Evolutionary conservation across 2,329 filamentous ascomycete species (phyloP), one percentile per base, ranked within the genome.

Genomic region (Gaeumannomyces tritici): DNA sequence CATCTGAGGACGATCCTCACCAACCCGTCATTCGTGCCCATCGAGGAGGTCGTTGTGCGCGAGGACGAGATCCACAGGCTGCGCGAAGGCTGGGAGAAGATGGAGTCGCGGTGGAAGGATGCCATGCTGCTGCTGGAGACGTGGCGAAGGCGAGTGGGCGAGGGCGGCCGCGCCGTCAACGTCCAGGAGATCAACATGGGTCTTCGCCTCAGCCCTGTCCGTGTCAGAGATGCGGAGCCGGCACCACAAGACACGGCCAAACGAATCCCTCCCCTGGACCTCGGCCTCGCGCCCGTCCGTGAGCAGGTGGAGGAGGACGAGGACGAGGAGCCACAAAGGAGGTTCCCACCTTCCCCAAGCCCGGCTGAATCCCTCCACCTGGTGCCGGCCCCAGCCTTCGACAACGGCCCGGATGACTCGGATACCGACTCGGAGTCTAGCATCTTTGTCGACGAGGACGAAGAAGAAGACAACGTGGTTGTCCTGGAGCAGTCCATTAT

Each of bases 1-100:
- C 91, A 96, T 70, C 83, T 99, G 66, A 85, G 89, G 66, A 89
- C 83, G 2, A 84, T 99, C 51, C 80, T 99, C 57, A 97, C 92
- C 11, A 98, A 98, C 70, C 95, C 95, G 1, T 96, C 93, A 2
- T 99, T 98, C 72, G 95, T 97, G 18, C 90, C 93, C 0, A 85
- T 98, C 27, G 95, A 98, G 69, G 95, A 98, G 73, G 91, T 99
- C 2, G 88, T 96, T 70, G 77, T 92, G n/a, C 86, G 93, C 62
- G 93, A 99, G 66, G 89, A 96, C 64, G 93, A 97, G 72, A 98
- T 99, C 66, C 82, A 83, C 61, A 84, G 90, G 61, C 79, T 99
- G 59, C 86, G 91, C 62, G 85, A 89, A 62, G 91, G 93, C 21
- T 96, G 93, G 89, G 90, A 96, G 72, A 92, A 89, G 75, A 96